Evolutionary conservation across 768 basidiomycete genomes (phyloP).

Genomic region (Termitomyces sp.): DNA sequence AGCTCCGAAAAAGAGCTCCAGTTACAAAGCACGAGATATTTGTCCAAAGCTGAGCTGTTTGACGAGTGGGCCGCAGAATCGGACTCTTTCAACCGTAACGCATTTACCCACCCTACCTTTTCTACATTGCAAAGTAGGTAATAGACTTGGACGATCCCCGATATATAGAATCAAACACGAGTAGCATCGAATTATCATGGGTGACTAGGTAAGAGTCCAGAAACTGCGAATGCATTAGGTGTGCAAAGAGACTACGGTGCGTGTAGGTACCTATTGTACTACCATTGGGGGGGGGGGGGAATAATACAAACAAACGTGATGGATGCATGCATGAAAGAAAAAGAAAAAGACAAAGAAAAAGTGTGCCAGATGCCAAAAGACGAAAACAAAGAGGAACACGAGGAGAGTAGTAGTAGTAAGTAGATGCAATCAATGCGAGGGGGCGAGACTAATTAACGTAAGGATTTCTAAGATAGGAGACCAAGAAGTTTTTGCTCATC

Average conservation of each 20-base stretch:
- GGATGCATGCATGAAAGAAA: constrained; percentile 4
- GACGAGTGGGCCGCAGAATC: too few relatives aligned
- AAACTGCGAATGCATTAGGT: constrained; percentile 8
- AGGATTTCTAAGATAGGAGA: constrained; percentile 50
- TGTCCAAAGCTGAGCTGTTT: too few relatives aligned
- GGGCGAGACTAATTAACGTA: constrained; percentile 11
- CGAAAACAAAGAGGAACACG: neutral
- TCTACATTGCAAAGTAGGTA: too few relatives aligned
- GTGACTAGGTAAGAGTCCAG: neutral
- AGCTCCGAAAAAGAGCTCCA: too few relatives aligned
- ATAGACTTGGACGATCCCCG: too few relatives aligned
- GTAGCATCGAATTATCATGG: too few relatives aligned
- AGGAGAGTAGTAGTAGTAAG: constrained; percentile 13
- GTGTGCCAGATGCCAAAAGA: constrained; percentile 11
- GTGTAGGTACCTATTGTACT: constrained; percentile 15
- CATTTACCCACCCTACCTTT: too few relatives aligned
- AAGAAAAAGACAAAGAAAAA: neutral
- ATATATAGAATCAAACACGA: too few relatives aligned
- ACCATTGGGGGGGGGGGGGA: constrained; percentile 15
- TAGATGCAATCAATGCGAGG: constrained; percentile 24
- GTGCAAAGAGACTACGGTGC: constrained; percentile 13
- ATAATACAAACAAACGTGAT: constrained; percentile 15
- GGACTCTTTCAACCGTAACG: too few relatives aligned
- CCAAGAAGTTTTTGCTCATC: constrained; percentile 58
- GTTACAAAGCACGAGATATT: too few relatives aligned